These are phyloP conservation scores for Abortiporus biennis DNA, from an alignment of 1,284 basidiomycete species.

Conservation along the genomic window DNA sequence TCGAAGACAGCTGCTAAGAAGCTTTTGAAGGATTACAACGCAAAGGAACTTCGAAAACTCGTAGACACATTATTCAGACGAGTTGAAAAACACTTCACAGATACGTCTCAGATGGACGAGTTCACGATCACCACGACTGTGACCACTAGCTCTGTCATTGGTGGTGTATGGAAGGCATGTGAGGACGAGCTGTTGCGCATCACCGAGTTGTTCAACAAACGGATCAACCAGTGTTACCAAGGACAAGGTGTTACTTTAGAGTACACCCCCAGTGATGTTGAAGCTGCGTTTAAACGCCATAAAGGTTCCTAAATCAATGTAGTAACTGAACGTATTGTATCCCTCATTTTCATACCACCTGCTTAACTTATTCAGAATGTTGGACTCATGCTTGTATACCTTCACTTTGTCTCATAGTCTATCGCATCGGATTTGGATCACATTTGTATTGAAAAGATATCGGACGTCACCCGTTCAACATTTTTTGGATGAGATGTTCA, in stretches of 20 bases:
- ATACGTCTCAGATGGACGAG: constrained; percentile 68
- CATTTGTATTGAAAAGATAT: too few species aligned
- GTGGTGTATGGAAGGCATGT: constrained; percentile 84
- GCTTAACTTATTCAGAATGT: too few species aligned
- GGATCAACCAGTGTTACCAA: constrained; percentile 73
- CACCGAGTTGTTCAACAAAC: constrained; percentile 61
- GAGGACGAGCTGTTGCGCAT: constrained; percentile 75
- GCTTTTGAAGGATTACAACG: constrained; percentile 78
- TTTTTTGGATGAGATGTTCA: too few species aligned
- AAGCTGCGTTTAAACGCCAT: constrained; percentile 69
- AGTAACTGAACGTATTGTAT: too few species aligned
- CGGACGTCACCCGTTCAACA: too few species aligned
- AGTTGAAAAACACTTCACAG: constrained; percentile 94
- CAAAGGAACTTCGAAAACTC: constrained; percentile 85
- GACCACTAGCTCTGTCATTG: constrained; percentile 63
- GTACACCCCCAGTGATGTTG: constrained; percentile 71
- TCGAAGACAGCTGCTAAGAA: constrained; percentile 78
- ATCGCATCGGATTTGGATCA: too few species aligned
- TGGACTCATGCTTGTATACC: too few species aligned
- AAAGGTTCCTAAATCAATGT: too few species aligned
- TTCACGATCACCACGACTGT: constrained; percentile 50
- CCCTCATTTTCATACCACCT: too few species aligned
- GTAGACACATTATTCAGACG: constrained; percentile 86
- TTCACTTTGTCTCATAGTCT: too few species aligned
- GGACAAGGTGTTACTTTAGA: constrained; percentile 70